These are phyloP conservation scores for Ploettnerulaceae sp. DNA, from an alignment of 2,329 filamentous ascomycete species.

Conservation along the genomic window DNA sequence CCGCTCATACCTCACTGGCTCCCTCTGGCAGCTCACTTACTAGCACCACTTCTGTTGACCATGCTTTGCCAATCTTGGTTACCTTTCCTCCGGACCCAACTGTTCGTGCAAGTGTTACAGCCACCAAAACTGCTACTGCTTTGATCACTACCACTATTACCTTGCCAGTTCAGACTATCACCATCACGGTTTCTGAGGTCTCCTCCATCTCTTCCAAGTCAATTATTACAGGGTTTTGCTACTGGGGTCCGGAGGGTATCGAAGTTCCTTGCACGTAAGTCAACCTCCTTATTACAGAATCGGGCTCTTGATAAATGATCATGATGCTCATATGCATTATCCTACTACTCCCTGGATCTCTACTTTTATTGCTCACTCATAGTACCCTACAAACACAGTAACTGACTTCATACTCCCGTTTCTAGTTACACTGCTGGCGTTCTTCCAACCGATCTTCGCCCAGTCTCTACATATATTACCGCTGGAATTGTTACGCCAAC, in stretches of 20 bases:
- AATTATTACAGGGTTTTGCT: conserved; percentile 1
- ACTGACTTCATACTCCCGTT: too few species aligned
- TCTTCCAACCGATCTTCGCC: background rate
- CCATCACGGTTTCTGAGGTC: conserved; percentile 1
- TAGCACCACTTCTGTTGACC: background rate
- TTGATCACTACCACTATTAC: background rate
- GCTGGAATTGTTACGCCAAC: background rate
- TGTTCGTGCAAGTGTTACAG: background rate
- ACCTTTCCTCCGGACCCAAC: background rate
- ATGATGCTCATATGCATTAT: too few species aligned
- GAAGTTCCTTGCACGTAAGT: conserved; percentile 7
- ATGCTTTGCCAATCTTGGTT: background rate
- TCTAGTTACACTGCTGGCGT: background rate
- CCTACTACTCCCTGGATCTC: too few species aligned
- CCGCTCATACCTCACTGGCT: too few species aligned
- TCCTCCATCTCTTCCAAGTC: background rate
- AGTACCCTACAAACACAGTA: too few species aligned
- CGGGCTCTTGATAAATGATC: too few species aligned
- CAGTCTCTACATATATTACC: background rate
- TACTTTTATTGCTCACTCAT: too few species aligned
- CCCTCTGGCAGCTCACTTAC: background rate
- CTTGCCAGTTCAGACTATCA: background rate
- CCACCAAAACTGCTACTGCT: background rate
- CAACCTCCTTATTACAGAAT: too few species aligned
- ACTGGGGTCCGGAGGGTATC: conserved; percentile 1